Evolutionary conservation across 805 yeast species (phyloP).

Genomic region (Yarrowia sp.): DNA sequence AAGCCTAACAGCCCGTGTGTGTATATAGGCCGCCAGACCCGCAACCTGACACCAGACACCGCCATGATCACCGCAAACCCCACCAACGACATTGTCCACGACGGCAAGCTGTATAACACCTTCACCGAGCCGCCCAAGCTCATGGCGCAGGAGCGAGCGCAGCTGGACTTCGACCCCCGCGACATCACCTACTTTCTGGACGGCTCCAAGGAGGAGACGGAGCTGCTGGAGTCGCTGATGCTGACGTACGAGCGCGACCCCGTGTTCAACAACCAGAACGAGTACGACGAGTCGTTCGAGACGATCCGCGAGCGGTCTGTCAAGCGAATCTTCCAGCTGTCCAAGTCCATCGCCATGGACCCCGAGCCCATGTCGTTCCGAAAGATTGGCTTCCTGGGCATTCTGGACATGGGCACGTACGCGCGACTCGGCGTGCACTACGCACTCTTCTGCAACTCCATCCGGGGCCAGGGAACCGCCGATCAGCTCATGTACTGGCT

Average conservation of each 20-base stretch:
- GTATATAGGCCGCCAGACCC: background rate
- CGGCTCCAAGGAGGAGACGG: slow-evolving; percentile 45
- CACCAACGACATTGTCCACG: slow-evolving; percentile 10
- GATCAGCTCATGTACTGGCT: slow-evolving; percentile 86
- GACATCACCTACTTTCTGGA: slow-evolving; percentile 46
- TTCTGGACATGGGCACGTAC: slow-evolving; percentile 68
- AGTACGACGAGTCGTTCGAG: slow-evolving; percentile 49
- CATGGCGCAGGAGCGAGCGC: slow-evolving; percentile 44
- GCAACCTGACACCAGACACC: background rate
- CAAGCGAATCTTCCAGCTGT: slow-evolving; percentile 37
- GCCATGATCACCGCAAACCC: background rate
- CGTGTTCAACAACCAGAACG: slow-evolving; percentile 44
- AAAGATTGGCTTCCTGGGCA: slow-evolving; percentile 35
- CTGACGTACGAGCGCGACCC: slow-evolving; percentile 57
- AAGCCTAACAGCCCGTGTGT: background rate
- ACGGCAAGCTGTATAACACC: slow-evolving; percentile 30
- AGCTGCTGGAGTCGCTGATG: slow-evolving; percentile 41
- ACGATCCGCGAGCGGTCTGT: slow-evolving; percentile 42
- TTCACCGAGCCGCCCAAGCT: slow-evolving; percentile 40
- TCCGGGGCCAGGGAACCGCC: slow-evolving; percentile 83
- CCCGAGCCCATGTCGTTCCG: slow-evolving; percentile 34
- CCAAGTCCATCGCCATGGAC: slow-evolving; percentile 31
- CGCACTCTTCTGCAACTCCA: slow-evolving; percentile 76
- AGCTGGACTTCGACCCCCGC: slow-evolving; percentile 40
- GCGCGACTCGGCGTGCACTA: slow-evolving; percentile 87